These are phyloP conservation scores for Xylariaceae sp. DNA, from an alignment of 2,329 filamentous ascomycete species.

Conservation along the genomic window DNA sequence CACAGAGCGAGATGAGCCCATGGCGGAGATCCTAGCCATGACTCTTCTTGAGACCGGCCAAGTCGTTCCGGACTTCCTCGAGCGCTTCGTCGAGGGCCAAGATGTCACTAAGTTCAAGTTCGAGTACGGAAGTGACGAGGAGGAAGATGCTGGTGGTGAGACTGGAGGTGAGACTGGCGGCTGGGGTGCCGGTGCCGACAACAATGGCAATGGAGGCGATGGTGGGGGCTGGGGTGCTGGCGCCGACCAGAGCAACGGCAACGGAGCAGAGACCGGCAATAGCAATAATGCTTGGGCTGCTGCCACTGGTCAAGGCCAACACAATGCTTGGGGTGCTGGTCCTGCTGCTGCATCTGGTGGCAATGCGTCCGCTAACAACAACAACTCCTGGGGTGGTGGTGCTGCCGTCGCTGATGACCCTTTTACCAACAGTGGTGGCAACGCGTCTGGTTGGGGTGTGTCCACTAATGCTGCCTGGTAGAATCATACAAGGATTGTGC, in stretches of 20 bases:
- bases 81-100: constrained; percentile 56
- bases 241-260: constrained; percentile 6
- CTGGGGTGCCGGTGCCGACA: constrained; percentile 8
- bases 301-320: no score
- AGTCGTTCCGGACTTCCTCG: constrained; percentile 75
- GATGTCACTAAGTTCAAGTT: constrained; percentile 47
- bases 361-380: background rate
- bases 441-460: no score
- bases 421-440: no score
- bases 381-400: background rate
- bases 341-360: background rate
- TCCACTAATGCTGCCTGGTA: no score
- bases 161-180: constrained; percentile 3
- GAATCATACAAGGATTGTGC: no score
- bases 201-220: constrained; percentile 7
- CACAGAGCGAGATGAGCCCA: constrained; percentile 68
- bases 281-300: background rate
- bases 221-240: constrained; percentile 10
- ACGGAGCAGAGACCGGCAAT: constrained; percentile 5
- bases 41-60: constrained; percentile 78
- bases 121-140: constrained; percentile 53
- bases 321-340: background rate
- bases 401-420: no score
- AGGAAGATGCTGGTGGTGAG: constrained; percentile 19
- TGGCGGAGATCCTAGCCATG: constrained; percentile 73